A percentile compares a stretch with the other conserved stretches of the same genome.
Conservation (phyloP, 2,329 filamentous ascomycete species). For the Incumbomyces delicatus region DNA sequence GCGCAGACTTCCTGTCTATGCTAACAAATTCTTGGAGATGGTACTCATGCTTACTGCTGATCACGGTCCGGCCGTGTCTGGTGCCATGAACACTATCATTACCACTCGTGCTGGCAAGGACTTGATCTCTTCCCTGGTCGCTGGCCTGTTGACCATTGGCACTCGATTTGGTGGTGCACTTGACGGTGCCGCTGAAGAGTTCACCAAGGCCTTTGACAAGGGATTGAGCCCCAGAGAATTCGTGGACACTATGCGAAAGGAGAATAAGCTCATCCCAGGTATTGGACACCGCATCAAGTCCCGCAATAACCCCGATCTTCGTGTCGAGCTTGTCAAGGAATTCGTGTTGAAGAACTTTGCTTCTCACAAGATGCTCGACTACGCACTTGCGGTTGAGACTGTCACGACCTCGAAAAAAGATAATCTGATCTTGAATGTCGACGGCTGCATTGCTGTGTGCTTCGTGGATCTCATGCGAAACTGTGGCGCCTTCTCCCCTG, state of each 20-base stretch:
- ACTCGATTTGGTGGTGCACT: conserved; percentile 97
- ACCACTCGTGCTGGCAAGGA: conserved; percentile 99
- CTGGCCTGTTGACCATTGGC: conserved; percentile 94
- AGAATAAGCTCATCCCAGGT: conserved; percentile 99
- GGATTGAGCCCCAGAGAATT: conserved; percentile 97
- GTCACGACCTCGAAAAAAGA: conserved; percentile 99
- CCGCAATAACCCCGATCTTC: conserved; percentile 98
- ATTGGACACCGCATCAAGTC: conserved; percentile 99
- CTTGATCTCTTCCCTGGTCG: conserved; percentile 87
- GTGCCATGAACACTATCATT: conserved; percentile 99
- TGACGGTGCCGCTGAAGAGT: conserved; percentile 95
- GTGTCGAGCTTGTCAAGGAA: conserved; percentile 98
- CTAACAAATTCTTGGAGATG: conserved; percentile 99
- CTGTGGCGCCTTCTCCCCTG: conserved; percentile 89
- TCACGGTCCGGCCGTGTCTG: conserved; percentile 96
- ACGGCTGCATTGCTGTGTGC: conserved; percentile 95
- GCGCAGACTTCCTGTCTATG: conserved; percentile 87
- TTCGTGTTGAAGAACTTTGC: conserved; percentile 97
- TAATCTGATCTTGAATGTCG: conserved; percentile 98
- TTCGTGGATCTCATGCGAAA: conserved; percentile 97
- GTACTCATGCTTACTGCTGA: conserved; percentile 99
- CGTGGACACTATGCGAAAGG: conserved; percentile 97
- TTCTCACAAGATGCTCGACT: conserved; percentile 95
- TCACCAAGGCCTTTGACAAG: conserved; percentile 97
- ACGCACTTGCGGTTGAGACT: conserved; percentile 92